Conservation (phyloP, 441 rosid genomes). For the Melianthus villosus region DNA sequence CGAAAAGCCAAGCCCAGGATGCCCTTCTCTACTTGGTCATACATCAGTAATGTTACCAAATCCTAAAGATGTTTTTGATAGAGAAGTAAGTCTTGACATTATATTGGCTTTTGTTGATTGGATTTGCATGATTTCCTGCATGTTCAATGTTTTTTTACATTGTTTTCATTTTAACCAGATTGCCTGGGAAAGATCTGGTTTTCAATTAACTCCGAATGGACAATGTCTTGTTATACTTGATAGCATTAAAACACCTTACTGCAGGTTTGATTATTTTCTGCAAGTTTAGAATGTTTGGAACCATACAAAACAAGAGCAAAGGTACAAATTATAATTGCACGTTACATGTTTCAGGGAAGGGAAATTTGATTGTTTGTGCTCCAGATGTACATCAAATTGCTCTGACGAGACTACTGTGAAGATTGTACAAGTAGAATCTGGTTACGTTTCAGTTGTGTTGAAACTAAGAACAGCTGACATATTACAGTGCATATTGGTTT, state of each 20-base stretch:
- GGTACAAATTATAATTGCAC: constrained; percentile 8
- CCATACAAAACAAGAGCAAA: neutral
- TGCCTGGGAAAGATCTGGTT: constrained; percentile 35
- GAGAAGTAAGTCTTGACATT: constrained; percentile 25
- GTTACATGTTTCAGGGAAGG: constrained; percentile 34
- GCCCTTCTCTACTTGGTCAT: constrained; percentile 61
- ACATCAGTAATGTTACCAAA: constrained; percentile 33
- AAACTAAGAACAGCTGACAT: constrained; percentile 38
- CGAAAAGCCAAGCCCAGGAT: constrained; percentile 35
- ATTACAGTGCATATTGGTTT: constrained; percentile 44
- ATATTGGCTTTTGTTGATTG: constrained; percentile 5
- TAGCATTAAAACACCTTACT: constrained; percentile 49
- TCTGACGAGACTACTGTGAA: constrained; percentile 38
- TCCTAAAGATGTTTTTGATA: constrained; percentile 22
- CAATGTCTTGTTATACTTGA: constrained; percentile 44
- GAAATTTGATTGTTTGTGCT: constrained; percentile 52
- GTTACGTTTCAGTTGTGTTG: constrained; percentile 52
- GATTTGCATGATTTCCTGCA: constrained; percentile 4
- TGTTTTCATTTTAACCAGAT: constrained; percentile 23
- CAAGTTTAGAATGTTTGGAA: too few relatives aligned
- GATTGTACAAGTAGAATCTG: constrained; percentile 49
- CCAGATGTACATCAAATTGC: constrained; percentile 44
- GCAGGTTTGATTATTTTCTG: constrained; percentile 64
- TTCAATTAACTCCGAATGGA: constrained; percentile 65
- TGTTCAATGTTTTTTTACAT: constrained; percentile 4